Evolutionary conservation across 306 rosid genomes (phyloP).

Genomic region (Trifolium dubium): DNA sequence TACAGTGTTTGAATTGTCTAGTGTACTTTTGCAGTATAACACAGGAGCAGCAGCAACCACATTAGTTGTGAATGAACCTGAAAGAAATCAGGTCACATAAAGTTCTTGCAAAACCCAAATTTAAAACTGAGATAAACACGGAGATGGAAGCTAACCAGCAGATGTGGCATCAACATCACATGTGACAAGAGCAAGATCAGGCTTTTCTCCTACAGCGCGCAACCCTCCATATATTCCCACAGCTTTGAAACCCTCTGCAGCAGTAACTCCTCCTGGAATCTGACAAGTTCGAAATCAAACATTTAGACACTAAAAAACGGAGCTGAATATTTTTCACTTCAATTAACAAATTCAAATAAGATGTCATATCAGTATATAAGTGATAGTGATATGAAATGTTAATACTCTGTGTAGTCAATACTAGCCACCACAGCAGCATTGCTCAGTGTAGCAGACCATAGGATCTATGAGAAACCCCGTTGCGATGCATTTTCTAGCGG

Average conservation of each 20-base stretch:
- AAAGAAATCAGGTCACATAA: constrained; percentile 32
- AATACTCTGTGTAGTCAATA: neutral
- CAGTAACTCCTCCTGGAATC: constrained; percentile 93
- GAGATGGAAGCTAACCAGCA: constrained; percentile 63
- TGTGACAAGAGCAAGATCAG: constrained; percentile 92
- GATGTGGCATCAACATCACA: constrained; percentile 93
- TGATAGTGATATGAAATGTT: neutral
- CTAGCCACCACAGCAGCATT: neutral
- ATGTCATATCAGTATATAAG: neutral
- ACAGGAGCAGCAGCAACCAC: constrained; percentile 98
- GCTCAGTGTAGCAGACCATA: neutral
- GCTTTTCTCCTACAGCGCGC: constrained; percentile 77
- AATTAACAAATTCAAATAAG: neutral
- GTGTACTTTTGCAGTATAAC: constrained; percentile 65
- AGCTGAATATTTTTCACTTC: neutral
- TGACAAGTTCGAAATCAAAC: constrained; percentile 42
- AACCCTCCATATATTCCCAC: constrained; percentile 85
- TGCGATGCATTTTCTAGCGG: neutral
- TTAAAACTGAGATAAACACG: neutral
- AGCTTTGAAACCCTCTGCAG: constrained; percentile 92
- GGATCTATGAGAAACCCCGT: neutral
- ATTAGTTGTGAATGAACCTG: constrained; percentile 89
- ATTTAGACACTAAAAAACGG: constrained; percentile 22
- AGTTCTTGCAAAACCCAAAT: constrained; percentile 29
- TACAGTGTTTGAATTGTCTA: constrained; percentile 67